Evolutionary conservation across 805 yeast genomes (phyloP), one percentile per base, ranked within the genome.

Genomic region (Suhomyces pyralidae): DNA sequence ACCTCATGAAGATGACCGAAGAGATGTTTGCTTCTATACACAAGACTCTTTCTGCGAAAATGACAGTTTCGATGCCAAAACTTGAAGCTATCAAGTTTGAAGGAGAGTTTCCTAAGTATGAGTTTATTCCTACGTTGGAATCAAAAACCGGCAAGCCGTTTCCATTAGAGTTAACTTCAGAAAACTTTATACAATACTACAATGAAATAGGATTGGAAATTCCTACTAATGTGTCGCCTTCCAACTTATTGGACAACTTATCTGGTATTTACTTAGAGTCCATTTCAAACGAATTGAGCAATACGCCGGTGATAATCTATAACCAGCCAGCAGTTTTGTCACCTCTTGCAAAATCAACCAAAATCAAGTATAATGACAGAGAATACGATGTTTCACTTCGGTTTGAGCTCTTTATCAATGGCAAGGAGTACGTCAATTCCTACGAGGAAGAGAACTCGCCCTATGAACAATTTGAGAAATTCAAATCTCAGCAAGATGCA

Each of bases 381-480:
- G 55, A 51, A 1, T 76, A 70, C 51, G 75, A 71, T 8, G 63
- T 79, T 3, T 85, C 96, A 0, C 77, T 82, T 46, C 69, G 99
- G 46, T 94, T 93, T 64, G 99, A 94, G 70, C 68, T 94, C 46
- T 91, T 89, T 62, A 84, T 94, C 51, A 71, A 79, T 43, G 92
- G 94, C 0, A 79, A 80, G 56, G 99, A 94, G 68, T 85, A 84
- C 56, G 88, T 86, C 24, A 94, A 94, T 66, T 96, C 98, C 0
- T 94, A 94, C 65, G 99, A 94, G 60, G 99, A 94, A 68, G 98
- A 94, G 64, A 94, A 94, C 68, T 83, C 86, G 40, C 99, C 99
- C 0, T 78, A 78, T 53, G 76, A 73, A 28, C 99, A 94, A 66
- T 62, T 69, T 4, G 57, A 54, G 2, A 91, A 91, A 60, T 89